These are phyloP conservation scores for Phaseolus lunatus DNA, from an alignment of 306 rosid genomes.

Conservation along the genomic window DNA sequence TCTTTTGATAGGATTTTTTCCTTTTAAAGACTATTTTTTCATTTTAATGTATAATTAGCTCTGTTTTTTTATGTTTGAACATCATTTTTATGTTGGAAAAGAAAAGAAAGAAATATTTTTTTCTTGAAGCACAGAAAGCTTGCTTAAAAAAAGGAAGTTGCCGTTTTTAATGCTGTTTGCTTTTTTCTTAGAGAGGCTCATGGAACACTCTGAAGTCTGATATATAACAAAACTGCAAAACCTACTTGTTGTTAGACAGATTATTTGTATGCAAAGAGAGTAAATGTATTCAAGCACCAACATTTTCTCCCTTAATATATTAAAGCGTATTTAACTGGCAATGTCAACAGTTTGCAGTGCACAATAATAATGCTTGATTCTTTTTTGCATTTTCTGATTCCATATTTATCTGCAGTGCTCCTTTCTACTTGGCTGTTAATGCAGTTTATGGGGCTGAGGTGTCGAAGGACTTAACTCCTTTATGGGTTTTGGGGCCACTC, in stretches of 20 bases:
- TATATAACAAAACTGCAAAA: neutral
- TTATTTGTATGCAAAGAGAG: neutral
- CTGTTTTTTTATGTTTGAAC: too few species aligned
- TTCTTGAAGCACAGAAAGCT: neutral
- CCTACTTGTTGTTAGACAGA: neutral
- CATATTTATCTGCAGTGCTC: slow-evolving; percentile 68
- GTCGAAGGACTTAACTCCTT: slow-evolving; percentile 86
- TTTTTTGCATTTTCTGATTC: slow-evolving; percentile 25
- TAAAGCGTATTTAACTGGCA: too few species aligned
- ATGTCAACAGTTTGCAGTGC: too few species aligned
- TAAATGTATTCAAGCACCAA: neutral
- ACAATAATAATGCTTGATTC: slow-evolving; percentile 11
- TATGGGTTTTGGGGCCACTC: slow-evolving; percentile 88
- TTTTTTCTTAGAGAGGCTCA: too few species aligned
- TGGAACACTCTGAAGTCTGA: too few species aligned
- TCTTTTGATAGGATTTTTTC: too few species aligned
- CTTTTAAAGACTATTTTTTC: too few species aligned
- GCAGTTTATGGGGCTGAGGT: slow-evolving; percentile 73
- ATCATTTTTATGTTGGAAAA: too few species aligned
- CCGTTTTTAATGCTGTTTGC: neutral
- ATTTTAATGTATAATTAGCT: too few species aligned
- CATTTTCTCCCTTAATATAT: neutral
- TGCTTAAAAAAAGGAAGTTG: neutral
- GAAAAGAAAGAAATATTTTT: too few species aligned
- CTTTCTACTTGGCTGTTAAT: slow-evolving; percentile 78